Evolutionary conservation across 208 protist genomes (phyloP).

Genomic region (Trypanosoma congolense): DNA sequence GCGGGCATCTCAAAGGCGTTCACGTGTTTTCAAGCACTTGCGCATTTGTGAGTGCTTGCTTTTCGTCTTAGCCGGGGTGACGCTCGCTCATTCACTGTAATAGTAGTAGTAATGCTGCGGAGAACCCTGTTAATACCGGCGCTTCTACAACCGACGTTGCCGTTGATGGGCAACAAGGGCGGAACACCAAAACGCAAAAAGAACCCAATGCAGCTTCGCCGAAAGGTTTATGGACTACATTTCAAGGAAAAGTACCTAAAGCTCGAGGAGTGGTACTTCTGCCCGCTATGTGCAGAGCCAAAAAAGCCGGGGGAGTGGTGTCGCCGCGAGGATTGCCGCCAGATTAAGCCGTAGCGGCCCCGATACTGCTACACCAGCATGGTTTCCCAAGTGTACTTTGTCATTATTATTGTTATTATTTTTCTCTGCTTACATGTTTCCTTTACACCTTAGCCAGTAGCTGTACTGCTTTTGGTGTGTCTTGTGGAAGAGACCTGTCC

Average conservation of each 20-base stretch:
- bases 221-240: conserved; percentile 84
- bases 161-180: conserved; percentile 80
- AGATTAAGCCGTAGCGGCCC: conserved; percentile 77
- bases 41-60: no score
- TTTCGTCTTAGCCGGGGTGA: no score
- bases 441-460: no score
- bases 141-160: conserved; percentile 53
- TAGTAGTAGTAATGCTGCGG: no score
- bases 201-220: conserved; percentile 79
- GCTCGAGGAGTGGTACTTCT: conserved; percentile 90
- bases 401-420: no score
- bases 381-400: background rate
- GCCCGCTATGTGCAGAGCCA: conserved; percentile 86
- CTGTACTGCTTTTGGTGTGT: no score
- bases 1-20: no score
- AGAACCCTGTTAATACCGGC: conserved; percentile 24
- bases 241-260: conserved; percentile 89
- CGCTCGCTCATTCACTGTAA: no score
- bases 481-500: no score
- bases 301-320: conserved; percentile 90
- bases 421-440: no score
- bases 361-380: background rate
- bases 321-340: conserved; percentile 82
- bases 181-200: conserved; percentile 90
- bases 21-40: no score